These are phyloP conservation scores for Colletotrichum navitas DNA, from an alignment of 2,329 filamentous ascomycete genomes.

Conservation along the genomic window DNA sequence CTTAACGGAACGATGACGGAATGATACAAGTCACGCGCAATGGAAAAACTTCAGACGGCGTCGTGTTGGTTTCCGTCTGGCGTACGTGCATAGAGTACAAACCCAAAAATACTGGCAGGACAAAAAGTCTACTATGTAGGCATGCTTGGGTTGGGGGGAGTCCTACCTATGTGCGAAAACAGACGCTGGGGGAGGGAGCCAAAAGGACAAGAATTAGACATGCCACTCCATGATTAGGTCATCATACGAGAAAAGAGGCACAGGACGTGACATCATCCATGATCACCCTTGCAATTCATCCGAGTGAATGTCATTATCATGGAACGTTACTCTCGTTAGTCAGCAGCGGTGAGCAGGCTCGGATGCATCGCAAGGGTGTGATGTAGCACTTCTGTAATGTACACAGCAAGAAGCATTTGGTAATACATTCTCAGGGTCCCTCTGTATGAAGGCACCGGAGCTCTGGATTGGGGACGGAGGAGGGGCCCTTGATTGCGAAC, in stretches of 20 bases:
- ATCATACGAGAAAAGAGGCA: not conserved
- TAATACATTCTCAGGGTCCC: not conserved
- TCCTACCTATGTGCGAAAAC: not conserved
- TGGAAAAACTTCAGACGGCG: not conserved
- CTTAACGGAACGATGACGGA: slow-evolving; percentile 6
- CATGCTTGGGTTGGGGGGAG: not conserved
- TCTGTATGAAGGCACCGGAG: not conserved
- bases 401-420: not conserved
- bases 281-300: not conserved
- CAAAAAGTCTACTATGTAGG: not conserved
- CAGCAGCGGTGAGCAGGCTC: not conserved
- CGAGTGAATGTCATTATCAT: not conserved
- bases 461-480: not conserved
- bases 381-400: too few relatives aligned
- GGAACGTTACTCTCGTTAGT: not conserved
- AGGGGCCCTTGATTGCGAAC: not conserved
- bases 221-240: not conserved
- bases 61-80: not conserved
- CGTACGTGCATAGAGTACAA: not conserved
- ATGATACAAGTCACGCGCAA: not conserved
- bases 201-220: not conserved
- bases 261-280: not conserved
- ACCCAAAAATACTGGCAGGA: not conserved
- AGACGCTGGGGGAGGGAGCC: not conserved
- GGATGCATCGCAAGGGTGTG: too few relatives aligned